Evolutionary conservation across 2,329 filamentous ascomycete species (phyloP).

Genomic region (Hirsutella rhossiliensis): DNA sequence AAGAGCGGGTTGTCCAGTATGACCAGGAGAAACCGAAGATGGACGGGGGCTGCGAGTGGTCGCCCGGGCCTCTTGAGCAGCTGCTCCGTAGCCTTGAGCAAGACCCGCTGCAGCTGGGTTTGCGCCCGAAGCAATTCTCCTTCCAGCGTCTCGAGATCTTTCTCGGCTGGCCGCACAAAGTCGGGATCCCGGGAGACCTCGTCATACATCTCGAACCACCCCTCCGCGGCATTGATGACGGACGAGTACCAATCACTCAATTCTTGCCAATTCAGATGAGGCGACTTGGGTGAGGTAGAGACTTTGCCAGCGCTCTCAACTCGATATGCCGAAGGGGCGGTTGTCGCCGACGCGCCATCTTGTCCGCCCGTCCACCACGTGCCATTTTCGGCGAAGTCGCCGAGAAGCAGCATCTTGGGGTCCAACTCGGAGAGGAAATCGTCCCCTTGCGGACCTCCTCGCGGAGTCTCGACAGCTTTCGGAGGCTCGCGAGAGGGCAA

Average conservation of each 20-base stretch:
- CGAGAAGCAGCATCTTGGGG: constrained; percentile 60
- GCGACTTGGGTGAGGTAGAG: constrained; percentile 28
- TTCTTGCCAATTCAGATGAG: constrained; percentile 64
- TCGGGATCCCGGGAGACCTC: constrained; percentile 24
- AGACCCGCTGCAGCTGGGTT: constrained; percentile 52
- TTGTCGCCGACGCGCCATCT: constrained; percentile 14
- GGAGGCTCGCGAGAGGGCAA: constrained; percentile 7
- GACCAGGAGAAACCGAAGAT: constrained; percentile 68
- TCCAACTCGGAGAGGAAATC: constrained; percentile 43
- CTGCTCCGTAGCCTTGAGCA: constrained; percentile 70
- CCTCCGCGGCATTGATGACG: constrained; percentile 53
- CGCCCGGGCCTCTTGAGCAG: constrained; percentile 69
- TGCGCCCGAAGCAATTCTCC: constrained; percentile 42
- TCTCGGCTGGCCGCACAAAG: constrained; percentile 20
- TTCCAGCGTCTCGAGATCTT: constrained; percentile 32
- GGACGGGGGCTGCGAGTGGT: constrained; percentile 52
- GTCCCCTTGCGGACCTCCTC: constrained; percentile 8
- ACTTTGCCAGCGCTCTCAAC: constrained; percentile 2
- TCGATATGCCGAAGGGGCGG: neutral
- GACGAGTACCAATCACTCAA: constrained; percentile 63
- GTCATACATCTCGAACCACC: constrained; percentile 52
- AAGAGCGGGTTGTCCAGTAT: constrained; percentile 70
- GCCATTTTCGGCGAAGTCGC: constrained; percentile 70
- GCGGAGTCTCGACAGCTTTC: constrained; percentile 13
- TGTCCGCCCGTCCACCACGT: constrained; percentile 66